phyloP scores from a whole-genome alignment of 2,329 filamentous ascomycete species.

The Diaporthe humulicola region DNA sequence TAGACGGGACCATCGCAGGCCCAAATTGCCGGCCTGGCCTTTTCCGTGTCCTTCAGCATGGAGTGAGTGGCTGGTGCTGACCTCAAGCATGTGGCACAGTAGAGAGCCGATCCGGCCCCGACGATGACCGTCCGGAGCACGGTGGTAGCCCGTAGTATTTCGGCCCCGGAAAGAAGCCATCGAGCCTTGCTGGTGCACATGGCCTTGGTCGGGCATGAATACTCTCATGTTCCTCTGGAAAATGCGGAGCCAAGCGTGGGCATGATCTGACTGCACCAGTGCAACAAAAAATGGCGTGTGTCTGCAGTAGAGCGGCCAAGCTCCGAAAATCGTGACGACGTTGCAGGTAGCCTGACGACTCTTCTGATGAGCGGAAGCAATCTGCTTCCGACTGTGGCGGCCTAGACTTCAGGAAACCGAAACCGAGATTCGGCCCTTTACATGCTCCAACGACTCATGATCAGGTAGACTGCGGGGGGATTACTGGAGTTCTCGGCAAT shows the following conservation, averaged over 20 bases:
- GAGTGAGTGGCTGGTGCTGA: background rate
- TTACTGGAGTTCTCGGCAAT: background rate
- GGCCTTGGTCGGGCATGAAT: background rate
- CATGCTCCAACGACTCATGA: background rate
- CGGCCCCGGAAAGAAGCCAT: background rate
- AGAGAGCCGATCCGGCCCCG: background rate
- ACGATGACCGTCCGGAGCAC: background rate
- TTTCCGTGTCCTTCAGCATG: background rate
- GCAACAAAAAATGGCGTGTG: background rate
- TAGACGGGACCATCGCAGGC: background rate
- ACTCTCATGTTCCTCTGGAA: background rate
- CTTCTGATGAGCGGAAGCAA: background rate
- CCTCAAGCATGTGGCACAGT: background rate
- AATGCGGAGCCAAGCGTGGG: too few relatives aligned
- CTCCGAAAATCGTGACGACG: background rate
- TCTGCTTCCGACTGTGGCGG: background rate
- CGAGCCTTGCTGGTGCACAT: too few relatives aligned
- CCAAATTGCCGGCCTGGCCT: background rate
- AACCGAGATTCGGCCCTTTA: background rate
- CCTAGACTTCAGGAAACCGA: background rate
- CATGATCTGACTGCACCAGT: background rate
- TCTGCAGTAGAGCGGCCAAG: background rate
- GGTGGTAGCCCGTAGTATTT: background rate
- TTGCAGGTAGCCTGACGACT: background rate
- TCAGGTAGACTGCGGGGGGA: background rate